These are phyloP conservation scores for Scheffersomyces illinoinensis DNA, from an alignment of 1,139 yeast species.

Conservation along the genomic window DNA sequence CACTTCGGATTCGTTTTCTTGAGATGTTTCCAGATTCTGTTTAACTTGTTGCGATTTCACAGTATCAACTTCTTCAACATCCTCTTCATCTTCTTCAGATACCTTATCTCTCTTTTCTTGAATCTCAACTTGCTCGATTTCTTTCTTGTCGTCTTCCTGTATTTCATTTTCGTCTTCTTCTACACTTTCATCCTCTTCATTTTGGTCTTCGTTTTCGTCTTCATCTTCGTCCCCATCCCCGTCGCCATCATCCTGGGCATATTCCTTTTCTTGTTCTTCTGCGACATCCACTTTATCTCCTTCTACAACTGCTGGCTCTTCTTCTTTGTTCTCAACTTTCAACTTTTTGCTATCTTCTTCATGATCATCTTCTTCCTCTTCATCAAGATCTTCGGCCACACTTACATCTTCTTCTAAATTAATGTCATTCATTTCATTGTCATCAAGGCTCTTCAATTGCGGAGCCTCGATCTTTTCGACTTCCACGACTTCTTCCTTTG, in stretches of 20 bases:
- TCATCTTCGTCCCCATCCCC: not conserved
- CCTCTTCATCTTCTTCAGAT: not conserved
- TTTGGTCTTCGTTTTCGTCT: not conserved
- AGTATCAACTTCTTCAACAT: not conserved
- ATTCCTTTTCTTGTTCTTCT: slow-evolving; percentile 1
- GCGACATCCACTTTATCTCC: not conserved
- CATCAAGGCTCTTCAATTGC: not conserved
- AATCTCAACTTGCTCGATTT: not conserved
- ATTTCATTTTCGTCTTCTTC: not conserved
- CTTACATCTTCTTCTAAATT: not conserved
- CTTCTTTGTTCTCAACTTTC: slow-evolving; percentile 1
- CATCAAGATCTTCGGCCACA: not conserved
- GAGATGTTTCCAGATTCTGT: not conserved
- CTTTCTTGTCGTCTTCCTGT: not conserved
- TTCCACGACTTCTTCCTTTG: not conserved
- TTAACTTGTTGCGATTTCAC: not conserved
- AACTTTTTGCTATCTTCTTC: not conserved
- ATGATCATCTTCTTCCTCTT: not conserved
- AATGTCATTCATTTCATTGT: slow-evolving; percentile 1
- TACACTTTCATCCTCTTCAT: no score
- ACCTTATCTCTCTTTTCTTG: not conserved
- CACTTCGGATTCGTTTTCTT: not conserved
- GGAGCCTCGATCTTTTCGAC: not conserved
- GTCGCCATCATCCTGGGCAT: not conserved
- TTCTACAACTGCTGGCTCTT: not conserved